Percentiles rank a stretch among this genome's conserved stretches.
These are phyloP conservation scores for Globisporangium solare DNA, from an alignment of 352 stramenopile species.

Conservation along the genomic window DNA sequence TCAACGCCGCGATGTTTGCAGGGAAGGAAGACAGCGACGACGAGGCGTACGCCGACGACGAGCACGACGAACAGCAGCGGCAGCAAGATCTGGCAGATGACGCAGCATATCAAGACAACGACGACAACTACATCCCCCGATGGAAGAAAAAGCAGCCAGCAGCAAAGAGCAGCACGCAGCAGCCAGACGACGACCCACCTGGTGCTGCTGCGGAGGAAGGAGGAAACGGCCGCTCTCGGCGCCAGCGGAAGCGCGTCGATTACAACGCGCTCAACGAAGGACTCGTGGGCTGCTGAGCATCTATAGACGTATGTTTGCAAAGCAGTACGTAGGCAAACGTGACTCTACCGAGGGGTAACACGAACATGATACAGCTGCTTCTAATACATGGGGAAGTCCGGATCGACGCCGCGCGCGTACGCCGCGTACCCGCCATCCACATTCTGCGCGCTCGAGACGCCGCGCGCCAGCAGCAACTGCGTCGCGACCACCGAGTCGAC, in stretches of 20 bases:
- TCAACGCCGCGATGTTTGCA: slow-evolving; percentile 78
- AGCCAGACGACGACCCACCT: background rate
- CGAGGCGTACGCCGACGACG: slow-evolving; percentile 34
- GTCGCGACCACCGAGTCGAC: slow-evolving; percentile 64
- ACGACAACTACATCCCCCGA: slow-evolving; percentile 10
- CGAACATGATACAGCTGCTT: background rate
- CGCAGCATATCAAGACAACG: slow-evolving; percentile 14
- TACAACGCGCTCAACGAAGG: slow-evolving; percentile 68
- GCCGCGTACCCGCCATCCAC: slow-evolving; percentile 68
- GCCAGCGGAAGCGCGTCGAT: slow-evolving; percentile 34
- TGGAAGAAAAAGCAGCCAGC: no score
- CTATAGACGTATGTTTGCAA: background rate
- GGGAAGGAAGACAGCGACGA: slow-evolving; percentile 54
- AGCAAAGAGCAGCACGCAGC: background rate
- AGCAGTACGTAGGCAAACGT: background rate
- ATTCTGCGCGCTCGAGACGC: slow-evolving; percentile 43
- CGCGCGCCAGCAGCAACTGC: slow-evolving; percentile 44
- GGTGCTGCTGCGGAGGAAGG: background rate
- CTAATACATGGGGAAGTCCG: slow-evolving; percentile 74
- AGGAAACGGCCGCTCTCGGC: slow-evolving; percentile 20
- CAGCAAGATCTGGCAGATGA: background rate
- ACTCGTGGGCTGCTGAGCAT: slow-evolving; percentile 15
- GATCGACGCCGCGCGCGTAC: slow-evolving; percentile 49
- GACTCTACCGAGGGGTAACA: background rate
- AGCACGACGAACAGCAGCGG: slow-evolving; percentile 15